A percentile compares a stretch with the other conserved stretches of the same genome.
These are phyloP conservation scores for Kandelia obovata DNA, from an alignment of 345 rosid species.

Conservation along the genomic window DNA sequence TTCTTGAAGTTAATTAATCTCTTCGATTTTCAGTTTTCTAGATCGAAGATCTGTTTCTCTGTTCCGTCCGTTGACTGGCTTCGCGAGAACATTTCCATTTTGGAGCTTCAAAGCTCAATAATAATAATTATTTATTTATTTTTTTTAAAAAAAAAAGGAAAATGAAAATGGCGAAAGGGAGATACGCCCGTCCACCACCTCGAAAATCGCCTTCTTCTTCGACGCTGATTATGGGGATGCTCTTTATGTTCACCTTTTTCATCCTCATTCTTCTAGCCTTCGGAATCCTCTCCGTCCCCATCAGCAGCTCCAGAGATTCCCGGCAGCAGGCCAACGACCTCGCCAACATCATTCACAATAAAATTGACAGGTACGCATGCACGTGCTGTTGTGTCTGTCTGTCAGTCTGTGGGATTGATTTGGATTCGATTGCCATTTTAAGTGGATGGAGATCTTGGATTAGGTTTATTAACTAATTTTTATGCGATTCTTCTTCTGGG, in stretches of 20 bases:
- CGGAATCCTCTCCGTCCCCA: slow-evolving; percentile 70
- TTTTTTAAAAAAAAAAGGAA: background rate
- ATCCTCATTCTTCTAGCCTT: slow-evolving; percentile 65
- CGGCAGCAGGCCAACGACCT: slow-evolving; percentile 60
- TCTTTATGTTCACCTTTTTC: slow-evolving; percentile 58
- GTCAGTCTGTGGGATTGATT: background rate
- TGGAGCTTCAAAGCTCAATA: background rate
- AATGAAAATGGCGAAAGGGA: slow-evolving; percentile 52
- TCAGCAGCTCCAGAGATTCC: slow-evolving; percentile 37
- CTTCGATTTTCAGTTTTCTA: too few species aligned
- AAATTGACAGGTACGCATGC: slow-evolving; percentile 32
- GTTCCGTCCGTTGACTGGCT: too few species aligned
- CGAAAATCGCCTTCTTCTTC: slow-evolving; percentile 56
- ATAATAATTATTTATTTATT: too few species aligned
- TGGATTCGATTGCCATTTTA: background rate
- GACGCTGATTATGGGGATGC: slow-evolving; percentile 45
- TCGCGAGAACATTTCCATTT: background rate
- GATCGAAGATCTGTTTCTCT: too few species aligned
- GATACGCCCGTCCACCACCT: slow-evolving; percentile 48
- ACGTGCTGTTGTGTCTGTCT: background rate
- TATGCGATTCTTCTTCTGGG: background rate
- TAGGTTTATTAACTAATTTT: background rate
- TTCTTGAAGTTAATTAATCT: too few species aligned
- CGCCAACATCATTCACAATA: slow-evolving; percentile 52
- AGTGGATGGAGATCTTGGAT: slow-evolving; percentile 9